Conservation (phyloP, 2,329 filamentous ascomycete genomes). For the Aaosphaeria arxii region DNA sequence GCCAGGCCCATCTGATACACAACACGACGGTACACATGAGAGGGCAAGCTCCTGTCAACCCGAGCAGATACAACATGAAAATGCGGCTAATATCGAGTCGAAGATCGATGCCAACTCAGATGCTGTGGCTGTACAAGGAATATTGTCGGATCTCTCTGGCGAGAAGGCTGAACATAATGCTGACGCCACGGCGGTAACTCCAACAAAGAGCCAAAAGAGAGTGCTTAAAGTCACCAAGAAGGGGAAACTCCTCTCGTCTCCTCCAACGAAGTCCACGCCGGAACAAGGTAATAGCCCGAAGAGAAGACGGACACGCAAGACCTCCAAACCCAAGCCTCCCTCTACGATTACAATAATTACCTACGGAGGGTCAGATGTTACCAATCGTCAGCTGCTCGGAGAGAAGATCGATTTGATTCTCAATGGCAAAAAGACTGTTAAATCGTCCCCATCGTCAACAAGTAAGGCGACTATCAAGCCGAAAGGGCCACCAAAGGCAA, state of each 20-base stretch:
- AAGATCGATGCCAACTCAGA: too few species aligned
- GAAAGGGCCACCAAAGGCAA: constrained; percentile 42
- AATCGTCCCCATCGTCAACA: constrained; percentile 8
- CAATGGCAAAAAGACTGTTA: constrained; percentile 19
- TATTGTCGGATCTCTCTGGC: background rate
- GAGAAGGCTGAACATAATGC: background rate
- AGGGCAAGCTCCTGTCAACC: too few species aligned
- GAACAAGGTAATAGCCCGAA: constrained; percentile 46
- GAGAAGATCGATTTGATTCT: constrained; percentile 64
- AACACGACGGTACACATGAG: too few species aligned
- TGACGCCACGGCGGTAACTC: background rate
- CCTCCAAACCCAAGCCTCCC: constrained; percentile 22
- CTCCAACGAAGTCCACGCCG: constrained; percentile 24
- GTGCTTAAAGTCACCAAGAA: constrained; percentile 41
- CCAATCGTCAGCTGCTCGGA: constrained; percentile 51
- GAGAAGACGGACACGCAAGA: constrained; percentile 18
- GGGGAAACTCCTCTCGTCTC: constrained; percentile 47
- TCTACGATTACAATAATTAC: constrained; percentile 52
- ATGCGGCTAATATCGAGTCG: too few species aligned
- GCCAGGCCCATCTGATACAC: constrained; percentile 7
- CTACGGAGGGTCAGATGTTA: constrained; percentile 54
- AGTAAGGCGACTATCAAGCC: constrained; percentile 22
- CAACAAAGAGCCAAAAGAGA: constrained; percentile 16
- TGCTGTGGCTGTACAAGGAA: too few species aligned
- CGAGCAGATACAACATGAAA: too few species aligned